A percentile compares a stretch with the other conserved stretches of the same genome.
phyloP scores from a whole-genome alignment of 2,329 filamentous ascomycete genomes.

The Chaetomium sp. region DNA sequence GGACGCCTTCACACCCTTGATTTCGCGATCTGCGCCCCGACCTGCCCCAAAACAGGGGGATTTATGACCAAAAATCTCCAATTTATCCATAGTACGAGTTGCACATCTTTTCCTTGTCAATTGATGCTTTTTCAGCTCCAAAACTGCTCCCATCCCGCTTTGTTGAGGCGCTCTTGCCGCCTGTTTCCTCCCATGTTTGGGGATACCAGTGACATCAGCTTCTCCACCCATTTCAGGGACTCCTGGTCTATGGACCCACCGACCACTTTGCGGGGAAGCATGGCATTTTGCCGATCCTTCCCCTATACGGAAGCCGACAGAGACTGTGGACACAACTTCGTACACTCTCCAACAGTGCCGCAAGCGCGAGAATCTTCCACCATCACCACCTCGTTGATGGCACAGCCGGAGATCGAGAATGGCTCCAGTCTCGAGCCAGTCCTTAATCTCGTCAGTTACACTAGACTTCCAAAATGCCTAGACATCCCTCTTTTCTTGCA shows the following conservation, averaged over 20 bases:
- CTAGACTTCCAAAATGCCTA: too few relatives aligned
- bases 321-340: too few relatives aligned
- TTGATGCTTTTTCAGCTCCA: constrained; percentile 10
- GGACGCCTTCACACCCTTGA: background rate
- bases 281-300: background rate
- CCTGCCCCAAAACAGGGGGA: background rate
- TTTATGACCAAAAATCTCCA: constrained; percentile 1
- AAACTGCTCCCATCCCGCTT: constrained; percentile 4
- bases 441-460: too few relatives aligned
- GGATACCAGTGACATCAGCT: constrained; percentile 23
- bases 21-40: constrained; percentile 10
- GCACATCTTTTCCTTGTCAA: constrained; percentile 9
- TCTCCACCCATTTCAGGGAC: constrained; percentile 21
- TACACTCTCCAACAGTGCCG: background rate
- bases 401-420: background rate
- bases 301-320: background rate
- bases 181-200: background rate
- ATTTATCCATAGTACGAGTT: constrained; percentile 19
- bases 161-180: background rate
- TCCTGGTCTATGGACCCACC: constrained; percentile 5
- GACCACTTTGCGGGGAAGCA: constrained; percentile 22
- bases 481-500: too few relatives aligned
- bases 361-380: constrained; percentile 16
- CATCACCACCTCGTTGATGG: background rate
- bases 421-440: background rate